phyloP scores from a whole-genome alignment of 2,329 filamentous ascomycete genomes.

The Metarhizium humberi region DNA sequence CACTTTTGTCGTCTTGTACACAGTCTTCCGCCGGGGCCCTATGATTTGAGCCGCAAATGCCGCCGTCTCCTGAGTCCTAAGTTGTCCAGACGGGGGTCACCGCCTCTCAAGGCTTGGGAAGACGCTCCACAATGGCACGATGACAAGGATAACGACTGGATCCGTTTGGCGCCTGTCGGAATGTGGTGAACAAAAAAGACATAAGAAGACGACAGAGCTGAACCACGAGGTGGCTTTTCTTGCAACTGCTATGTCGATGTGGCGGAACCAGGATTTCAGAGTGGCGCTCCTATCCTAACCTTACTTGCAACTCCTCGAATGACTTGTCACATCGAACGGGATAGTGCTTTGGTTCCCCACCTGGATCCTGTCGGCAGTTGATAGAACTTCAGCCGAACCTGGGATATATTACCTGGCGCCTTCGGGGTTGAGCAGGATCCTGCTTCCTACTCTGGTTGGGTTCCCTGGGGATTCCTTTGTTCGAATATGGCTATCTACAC shows the following conservation, averaged over 20 bases:
- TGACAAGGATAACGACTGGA: background rate
- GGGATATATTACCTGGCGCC: background rate
- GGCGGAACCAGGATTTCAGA: background rate
- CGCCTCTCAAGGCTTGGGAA: background rate
- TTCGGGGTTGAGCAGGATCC: background rate
- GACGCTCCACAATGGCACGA: background rate
- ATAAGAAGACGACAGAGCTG: background rate
- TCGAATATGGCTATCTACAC: conserved; percentile 10
- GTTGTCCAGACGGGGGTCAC: background rate
- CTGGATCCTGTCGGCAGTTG: background rate
- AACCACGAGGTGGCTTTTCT: background rate
- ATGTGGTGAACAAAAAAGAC: background rate
- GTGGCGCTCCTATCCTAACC: background rate
- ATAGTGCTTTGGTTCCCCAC: too few species aligned
- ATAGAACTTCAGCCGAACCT: background rate
- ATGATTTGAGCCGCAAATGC: background rate
- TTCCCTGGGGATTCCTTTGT: background rate
- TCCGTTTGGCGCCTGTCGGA: background rate
- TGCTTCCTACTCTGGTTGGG: background rate
- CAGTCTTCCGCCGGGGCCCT: background rate
- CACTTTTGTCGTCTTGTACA: background rate
- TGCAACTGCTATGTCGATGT: background rate
- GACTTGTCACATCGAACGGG: too few species aligned
- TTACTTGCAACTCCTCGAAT: too few species aligned
- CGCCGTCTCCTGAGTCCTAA: background rate